Base-by-base conservation (phyloP, 140 eudicot genomes). In the Flaveria floridana region DNA sequence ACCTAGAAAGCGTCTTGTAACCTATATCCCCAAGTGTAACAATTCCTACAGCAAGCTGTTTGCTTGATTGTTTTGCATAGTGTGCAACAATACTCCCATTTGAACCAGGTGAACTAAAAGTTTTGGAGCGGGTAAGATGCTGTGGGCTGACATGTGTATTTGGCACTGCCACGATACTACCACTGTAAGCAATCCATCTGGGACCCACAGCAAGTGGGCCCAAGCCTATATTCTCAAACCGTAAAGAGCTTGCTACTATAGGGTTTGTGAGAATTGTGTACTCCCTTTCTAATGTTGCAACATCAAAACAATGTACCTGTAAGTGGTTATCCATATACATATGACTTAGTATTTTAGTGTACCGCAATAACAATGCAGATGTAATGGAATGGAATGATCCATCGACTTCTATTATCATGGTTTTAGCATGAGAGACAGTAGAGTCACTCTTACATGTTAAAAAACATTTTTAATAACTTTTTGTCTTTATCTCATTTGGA, bases 121-220 rank as follows among this genome's bases (percentile, higher is more conserved):
- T 90, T 63, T 80, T 79, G 9, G 91, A 79, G 46, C 90, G 85
- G 19, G 80, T 78, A 63, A 93, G 84, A 75, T 90, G 87, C 28
- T 93, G 97, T 55, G 98, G 98, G 46, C 78, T 88, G 62, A 93
- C 97, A 68, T 88, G 88, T 7, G 90, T 72, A 73, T 83, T 82
- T 57, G 94, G 86, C 23, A 79, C 57, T 50, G 86, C 84, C 23
- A 88, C 89, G 21, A 79, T 83, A 82, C 89, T 84, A 28, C 97
- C 97, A 76, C 96, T 90, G 66, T 93, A 93, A 12, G 98, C 97
- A 82, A 93, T 79, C 98, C 96, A 93, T 74, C 97, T 86, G 48
- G 97, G 86, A 65, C 98, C 98, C 70, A 93, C 81, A 21, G 97
- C 98, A 71, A 93, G 89, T n/a, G 97, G 98, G 5, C 98, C 98